A percentile compares a stretch with the other conserved stretches of the same genome.
Evolutionary conservation across 2,329 filamentous ascomycete genomes (phyloP).

Genomic region (Curvularia hawaiiensis): DNA sequence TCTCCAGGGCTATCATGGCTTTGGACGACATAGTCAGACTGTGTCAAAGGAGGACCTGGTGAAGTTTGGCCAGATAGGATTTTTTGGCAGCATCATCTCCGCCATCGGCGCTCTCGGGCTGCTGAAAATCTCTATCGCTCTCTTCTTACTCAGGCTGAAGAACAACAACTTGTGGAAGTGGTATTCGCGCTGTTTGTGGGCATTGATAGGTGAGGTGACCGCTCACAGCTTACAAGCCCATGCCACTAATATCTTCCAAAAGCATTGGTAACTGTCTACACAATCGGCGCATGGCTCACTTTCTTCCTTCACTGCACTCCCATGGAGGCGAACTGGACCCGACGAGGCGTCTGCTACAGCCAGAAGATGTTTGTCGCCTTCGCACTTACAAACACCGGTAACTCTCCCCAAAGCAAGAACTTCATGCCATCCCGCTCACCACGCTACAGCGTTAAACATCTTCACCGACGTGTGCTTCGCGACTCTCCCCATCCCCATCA

Average conservation of each 20-base stretch:
- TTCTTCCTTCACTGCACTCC: background rate
- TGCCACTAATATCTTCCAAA: background rate
- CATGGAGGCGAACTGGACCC: constrained; percentile 3
- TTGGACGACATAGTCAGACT: constrained; percentile 7
- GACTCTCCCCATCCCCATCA: constrained; percentile 3
- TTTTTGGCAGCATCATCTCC: constrained; percentile 8
- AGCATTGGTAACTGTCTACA: constrained; percentile 1
- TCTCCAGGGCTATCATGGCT: constrained; percentile 10
- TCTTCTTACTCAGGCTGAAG: constrained; percentile 5
- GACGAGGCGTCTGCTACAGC: background rate
- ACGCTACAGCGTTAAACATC: constrained; percentile 6
- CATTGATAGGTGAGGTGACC: background rate
- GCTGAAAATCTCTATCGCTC: constrained; percentile 5
- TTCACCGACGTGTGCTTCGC: constrained; percentile 11
- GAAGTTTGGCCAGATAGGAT: constrained; percentile 3
- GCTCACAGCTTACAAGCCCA: background rate
- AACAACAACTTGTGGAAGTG: constrained; percentile 6
- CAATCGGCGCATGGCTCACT: constrained; percentile 4
- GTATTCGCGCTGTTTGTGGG: constrained; percentile 5
- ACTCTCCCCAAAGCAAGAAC: background rate
- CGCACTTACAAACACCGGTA: constrained; percentile 2
- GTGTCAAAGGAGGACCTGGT: background rate
- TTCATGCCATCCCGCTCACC: background rate
- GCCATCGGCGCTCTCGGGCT: constrained; percentile 7
- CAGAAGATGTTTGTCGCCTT: background rate